Base-by-base conservation (phyloP, 2,329 filamentous ascomycete genomes). In the Scortechinia acanthostroma region DNA sequence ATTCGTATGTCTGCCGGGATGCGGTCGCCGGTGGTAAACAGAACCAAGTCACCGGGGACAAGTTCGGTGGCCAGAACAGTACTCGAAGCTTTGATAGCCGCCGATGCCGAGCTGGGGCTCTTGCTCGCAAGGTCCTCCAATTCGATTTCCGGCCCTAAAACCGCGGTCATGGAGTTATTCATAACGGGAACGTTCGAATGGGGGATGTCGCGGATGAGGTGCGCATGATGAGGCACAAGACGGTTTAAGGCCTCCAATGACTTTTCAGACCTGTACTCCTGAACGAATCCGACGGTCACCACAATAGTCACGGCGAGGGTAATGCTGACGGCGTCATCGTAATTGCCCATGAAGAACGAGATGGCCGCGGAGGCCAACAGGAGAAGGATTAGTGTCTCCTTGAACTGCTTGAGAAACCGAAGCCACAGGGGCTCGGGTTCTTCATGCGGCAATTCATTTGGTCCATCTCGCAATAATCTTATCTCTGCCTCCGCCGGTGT, bases 221-320 rank as follows among this genome's bases (percentile, higher is more conserved):
- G 91, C 22, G 94, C 93, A 60, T 91, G 89, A 61, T 97, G 94
- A 21, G 93, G 94, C 0, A 98, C 91, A 21, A 98, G 71, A 55
- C 93, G 88, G 58, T 87, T 96, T 53, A 98, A 71, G 17, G 93
- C 93, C 64, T 98, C 93, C 52, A 98, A 81, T 2, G 91, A 97
- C 65, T 98, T 94, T 61, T 98, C 93, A 4, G 93, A 97, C 48
- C 93, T 77, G 62, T 98, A 98, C 65, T 98, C 93, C 61, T 98
- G 93, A 44, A 97, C 81, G 55, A 98, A 98, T 2, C 91, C 93
- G 35, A 98, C 93, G 0, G 86, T 86, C 20, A 98, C 91, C 4
- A 98, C 93, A 54, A 98, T 98, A 21, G 91, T 95, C 19, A 98
- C 93, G 2, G 93, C 93, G 22, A 95, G 83, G 0, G 91, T 87